Percentiles rank a stretch among this genome's conserved stretches.
Conservation (phyloP, 1,139 yeast genomes). For the Nakaseomyces kungkrabaensis region DNA sequence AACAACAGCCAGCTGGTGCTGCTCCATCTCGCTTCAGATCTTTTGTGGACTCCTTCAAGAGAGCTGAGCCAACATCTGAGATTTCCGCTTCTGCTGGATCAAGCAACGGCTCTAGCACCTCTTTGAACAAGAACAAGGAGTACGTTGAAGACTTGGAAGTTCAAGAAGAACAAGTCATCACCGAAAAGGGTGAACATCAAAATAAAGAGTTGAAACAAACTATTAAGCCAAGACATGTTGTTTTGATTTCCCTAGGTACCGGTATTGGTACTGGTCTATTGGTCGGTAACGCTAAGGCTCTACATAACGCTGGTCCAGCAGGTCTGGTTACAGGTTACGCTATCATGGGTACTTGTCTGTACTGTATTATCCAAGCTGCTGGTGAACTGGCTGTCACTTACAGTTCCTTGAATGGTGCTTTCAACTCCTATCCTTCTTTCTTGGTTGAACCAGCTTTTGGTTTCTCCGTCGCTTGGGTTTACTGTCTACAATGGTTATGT, state of each 20-base stretch:
- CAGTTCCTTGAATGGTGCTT: slow-evolving; percentile 68
- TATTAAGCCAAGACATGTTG: slow-evolving; percentile 41
- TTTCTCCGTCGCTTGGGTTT: slow-evolving; percentile 72
- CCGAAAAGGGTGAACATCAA: slow-evolving; percentile 6
- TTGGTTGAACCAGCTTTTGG: slow-evolving; percentile 69
- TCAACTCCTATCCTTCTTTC: slow-evolving; percentile 58
- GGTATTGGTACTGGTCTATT: slow-evolving; percentile 75
- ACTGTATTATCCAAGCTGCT: slow-evolving; percentile 69
- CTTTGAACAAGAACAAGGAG: neutral
- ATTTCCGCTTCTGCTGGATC: slow-evolving; percentile 5
- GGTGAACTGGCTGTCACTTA: slow-evolving; percentile 77
- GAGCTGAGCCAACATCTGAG: slow-evolving; percentile 13
- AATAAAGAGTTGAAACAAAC: slow-evolving; percentile 36
- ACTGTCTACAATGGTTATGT: slow-evolving; percentile 71
- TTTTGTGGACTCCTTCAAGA: slow-evolving; percentile 24
- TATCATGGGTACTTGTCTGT: slow-evolving; percentile 59
- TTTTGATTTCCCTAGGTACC: slow-evolving; percentile 75
- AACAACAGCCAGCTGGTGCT: neutral
- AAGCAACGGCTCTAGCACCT: neutral
- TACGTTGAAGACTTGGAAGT: slow-evolving; percentile 2
- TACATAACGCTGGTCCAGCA: slow-evolving; percentile 71
- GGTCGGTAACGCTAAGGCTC: slow-evolving; percentile 65
- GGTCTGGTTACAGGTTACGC: slow-evolving; percentile 62
- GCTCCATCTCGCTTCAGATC: slow-evolving; percentile 22
- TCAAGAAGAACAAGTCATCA: slow-evolving; percentile 1